Evolutionary conservation across 2,329 filamentous ascomycete genomes (phyloP), one percentile per base, ranked within the genome.

Genomic region (Botrytis porri): DNA sequence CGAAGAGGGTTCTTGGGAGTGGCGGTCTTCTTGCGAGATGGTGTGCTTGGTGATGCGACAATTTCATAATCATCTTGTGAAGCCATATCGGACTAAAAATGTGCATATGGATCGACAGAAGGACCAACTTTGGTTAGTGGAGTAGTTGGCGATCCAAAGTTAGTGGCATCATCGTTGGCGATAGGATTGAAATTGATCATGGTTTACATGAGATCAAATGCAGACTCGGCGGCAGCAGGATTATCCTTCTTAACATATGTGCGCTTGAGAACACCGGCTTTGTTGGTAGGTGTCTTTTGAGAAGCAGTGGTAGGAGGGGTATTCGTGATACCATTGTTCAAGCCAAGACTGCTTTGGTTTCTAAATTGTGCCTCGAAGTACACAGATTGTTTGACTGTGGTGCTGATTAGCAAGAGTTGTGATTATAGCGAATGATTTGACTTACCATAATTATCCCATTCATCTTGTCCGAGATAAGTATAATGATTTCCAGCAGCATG

Each of bases 351-450:
- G 18, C 48, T 32, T 43, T 69, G 65, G 9, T 39, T 39, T 37
- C 37, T 57, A 12, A 69, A 69, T 5, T 69, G 65, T 16, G 65
- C 65, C 48, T 69, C 65, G n/a, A 57, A 69, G n/a, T 69, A 69
- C 6, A 69, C 65, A 32, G 65, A 69, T 2, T 69, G 29, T 2
- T 25, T 41, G 18, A 69, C 65, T 69, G 22, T 69, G 6, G 18
- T 18, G 18, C 14, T 57, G 18, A 10, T 69, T 57, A 69, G 48
- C n/a, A 41, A 29, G 43, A 41, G n/a, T 12, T 4, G 54, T 57
- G 16, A 32, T 41, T 2, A 10, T 69, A n/a, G 22, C 14, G 6
- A 25, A 10, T 16, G 12, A 32, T 32, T 41, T 32, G n/a, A 57
- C 10, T 41, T 57, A 32, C 65, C 48, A 69, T 69, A 69, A 3